These are phyloP conservation scores for Fibroporia radiculosa DNA, from an alignment of 768 basidiomycete species.

Conservation along the genomic window DNA sequence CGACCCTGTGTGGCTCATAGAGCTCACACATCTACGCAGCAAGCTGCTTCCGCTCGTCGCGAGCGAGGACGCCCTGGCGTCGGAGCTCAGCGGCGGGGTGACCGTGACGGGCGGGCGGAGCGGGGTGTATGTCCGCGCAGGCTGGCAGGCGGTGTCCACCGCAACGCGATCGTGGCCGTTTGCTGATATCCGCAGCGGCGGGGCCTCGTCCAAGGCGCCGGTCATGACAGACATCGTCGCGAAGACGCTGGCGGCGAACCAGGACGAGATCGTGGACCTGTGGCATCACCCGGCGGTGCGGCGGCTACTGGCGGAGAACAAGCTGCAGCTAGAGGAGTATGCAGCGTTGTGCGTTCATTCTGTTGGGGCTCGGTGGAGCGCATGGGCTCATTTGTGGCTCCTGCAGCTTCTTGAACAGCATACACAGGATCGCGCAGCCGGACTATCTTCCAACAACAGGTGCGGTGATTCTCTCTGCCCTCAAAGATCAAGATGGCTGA, in stretches of 20 bases:
- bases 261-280: constrained; percentile 49
- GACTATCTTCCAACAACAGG: constrained; percentile 71
- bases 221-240: constrained; percentile 47
- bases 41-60: constrained; percentile 57
- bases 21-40: constrained; percentile 46
- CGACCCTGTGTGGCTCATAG: constrained; percentile 27
- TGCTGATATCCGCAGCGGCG: constrained; percentile 24
- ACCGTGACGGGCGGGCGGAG: constrained; percentile 51
- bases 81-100: constrained; percentile 61
- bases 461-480: constrained; percentile 17
- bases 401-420: constrained; percentile 58
- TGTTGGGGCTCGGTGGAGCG: no score
- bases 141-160: constrained; percentile 60
- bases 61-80: constrained; percentile 58
- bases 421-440: constrained; percentile 56
- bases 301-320: constrained; percentile 45
- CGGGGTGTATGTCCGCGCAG: constrained; percentile 61
- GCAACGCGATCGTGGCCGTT: constrained; percentile 35
- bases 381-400: no score
- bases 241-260: constrained; percentile 40
- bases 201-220: constrained; percentile 20
- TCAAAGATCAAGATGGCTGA: no score
- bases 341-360: constrained; percentile 58
- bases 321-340: constrained; percentile 66
- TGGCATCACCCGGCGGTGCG: constrained; percentile 68